Percentiles rank a stretch among this genome's conserved stretches.
These are phyloP conservation scores for Fagopyrum esculentum DNA, from an alignment of 148 eudicot species.

Conservation along the genomic window DNA sequence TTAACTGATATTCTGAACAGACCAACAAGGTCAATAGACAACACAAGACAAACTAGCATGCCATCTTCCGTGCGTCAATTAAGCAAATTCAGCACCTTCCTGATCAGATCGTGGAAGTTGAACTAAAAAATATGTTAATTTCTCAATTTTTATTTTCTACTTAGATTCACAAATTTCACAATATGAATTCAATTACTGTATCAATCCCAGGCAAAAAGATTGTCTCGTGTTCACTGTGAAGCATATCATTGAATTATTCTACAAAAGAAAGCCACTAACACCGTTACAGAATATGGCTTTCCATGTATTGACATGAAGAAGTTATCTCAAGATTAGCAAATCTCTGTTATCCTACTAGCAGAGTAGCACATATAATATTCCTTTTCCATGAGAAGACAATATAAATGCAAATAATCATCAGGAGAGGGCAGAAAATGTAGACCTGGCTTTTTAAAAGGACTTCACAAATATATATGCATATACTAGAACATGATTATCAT, in stretches of 20 bases:
- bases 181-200: background rate
- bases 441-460: background rate
- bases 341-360: background rate
- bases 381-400: background rate
- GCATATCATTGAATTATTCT: background rate
- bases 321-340: background rate
- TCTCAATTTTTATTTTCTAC: background rate
- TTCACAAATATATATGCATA: too few relatives aligned
- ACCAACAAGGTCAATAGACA: background rate
- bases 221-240: background rate
- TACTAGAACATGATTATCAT: background rate
- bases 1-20: background rate
- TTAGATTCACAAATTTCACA: background rate
- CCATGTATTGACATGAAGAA: background rate
- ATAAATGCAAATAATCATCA: background rate
- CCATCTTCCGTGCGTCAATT: background rate
- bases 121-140: background rate
- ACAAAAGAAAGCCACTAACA: background rate
- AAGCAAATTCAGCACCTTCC: background rate
- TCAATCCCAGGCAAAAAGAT: background rate
- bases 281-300: background rate
- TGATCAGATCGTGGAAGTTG: background rate
- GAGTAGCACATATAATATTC: background rate
- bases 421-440: background rate
- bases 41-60: background rate